These are phyloP conservation scores for Phytopythium boreale DNA, from an alignment of 352 stramenopile species.

Conservation along the genomic window DNA sequence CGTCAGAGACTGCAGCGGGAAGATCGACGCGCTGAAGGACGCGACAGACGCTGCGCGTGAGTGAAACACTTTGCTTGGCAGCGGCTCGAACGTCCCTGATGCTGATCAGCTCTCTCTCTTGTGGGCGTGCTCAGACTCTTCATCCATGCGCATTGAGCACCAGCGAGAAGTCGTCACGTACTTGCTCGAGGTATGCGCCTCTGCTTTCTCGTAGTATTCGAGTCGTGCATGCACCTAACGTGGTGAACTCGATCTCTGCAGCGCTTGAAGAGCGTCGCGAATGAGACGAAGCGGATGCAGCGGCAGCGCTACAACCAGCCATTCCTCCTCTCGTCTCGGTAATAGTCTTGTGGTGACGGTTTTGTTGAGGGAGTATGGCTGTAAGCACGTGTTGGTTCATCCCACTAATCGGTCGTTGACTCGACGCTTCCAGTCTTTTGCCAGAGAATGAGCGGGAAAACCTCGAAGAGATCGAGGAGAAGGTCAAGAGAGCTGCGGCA, in stretches of 20 bases:
- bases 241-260: conserved; percentile 8
- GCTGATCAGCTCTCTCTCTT: not conserved
- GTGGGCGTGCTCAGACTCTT: conserved; percentile 11
- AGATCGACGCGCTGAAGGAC: conserved; percentile 56
- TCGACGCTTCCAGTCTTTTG: conserved; percentile 32
- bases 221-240: not conserved
- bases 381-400: not conserved
- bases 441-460: conserved; percentile 54
- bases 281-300: conserved; percentile 68
- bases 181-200: conserved; percentile 45
- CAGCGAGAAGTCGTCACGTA: conserved; percentile 73
- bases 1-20: conserved; percentile 60
- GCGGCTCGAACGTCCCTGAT: not conserved
- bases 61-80: conserved; percentile 3
- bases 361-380: not conserved
- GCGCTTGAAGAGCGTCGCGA: conserved; percentile 63
- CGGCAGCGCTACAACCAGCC: conserved; percentile 62
- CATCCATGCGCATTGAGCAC: conserved; percentile 33
- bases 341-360: not conserved
- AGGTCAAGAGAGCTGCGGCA: conserved; percentile 16
- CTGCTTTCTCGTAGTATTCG: not conserved
- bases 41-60: conserved; percentile 25
- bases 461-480: conserved; percentile 49
- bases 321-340: conserved; percentile 66
- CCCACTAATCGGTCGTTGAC: not conserved